Evolutionary conservation across 129 eudicot species (phyloP), one percentile per base, ranked within the genome.

Genomic region (Chrysanthemum seticuspe): DNA sequence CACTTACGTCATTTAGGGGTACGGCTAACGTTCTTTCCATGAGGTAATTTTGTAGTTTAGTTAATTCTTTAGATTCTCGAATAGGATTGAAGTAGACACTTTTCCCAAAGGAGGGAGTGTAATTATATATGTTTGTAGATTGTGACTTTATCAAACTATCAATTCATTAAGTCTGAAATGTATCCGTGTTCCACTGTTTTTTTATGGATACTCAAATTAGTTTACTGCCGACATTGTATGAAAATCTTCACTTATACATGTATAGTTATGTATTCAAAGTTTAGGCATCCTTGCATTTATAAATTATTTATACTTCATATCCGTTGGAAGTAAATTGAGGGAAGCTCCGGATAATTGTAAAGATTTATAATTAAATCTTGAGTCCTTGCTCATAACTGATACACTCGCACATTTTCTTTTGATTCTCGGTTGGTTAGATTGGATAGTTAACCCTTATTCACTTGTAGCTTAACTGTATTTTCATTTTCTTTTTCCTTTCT

Each of bases 11-110:
- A 40, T 57, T 44, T 13, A 2, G 6, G 58, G 5, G 25, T 2
- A 5, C 3, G 25, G 6, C 6, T 0, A 15, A 18, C 19, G 14
- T 25, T 31, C 14, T 13, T 44, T 25, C 48, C 70, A 40, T 15
- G 13, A 65, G 49, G 31, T 66, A 66, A 21, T 47, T 45, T 66
- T 66, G 19, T 66, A 66, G 10, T 66, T 66, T 45, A 66, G 71
- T 45, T 66, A 36, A 36, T 36, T 6, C 16, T 4, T 13, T 64
- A 36, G 49, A 63, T 31, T 11, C 14, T 36, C 52, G 12, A 8
- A 36, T 31, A 64, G 16, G 52, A 40, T 11, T n/a, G 8, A 45
- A 5, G 21, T 53, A 66, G 57, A 47, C 31, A 45, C 56, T 66
- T 66, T 65, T 65, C 13, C 14, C 16, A n/a, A 67, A 19, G 14